Evolutionary conservation across 805 yeast species (phyloP).

Genomic region (Schwanniomyces yamadae): DNA sequence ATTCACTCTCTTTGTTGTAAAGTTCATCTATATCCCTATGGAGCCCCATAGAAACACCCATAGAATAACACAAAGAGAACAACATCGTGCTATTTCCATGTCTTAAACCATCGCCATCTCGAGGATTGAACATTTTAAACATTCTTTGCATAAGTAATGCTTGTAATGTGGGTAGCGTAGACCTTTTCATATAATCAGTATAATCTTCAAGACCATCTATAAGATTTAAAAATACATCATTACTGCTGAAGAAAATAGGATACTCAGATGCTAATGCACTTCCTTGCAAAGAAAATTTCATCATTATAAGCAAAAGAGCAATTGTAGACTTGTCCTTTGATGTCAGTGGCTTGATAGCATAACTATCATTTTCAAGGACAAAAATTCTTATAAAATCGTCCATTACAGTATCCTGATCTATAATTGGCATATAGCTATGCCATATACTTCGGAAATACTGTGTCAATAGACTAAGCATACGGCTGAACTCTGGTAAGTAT

Average conservation of each 20-base stretch:
- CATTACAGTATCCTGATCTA: not conserved
- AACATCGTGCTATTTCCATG: not conserved
- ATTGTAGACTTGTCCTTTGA: not conserved
- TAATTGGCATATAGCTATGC: conserved; percentile 1
- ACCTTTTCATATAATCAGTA: not conserved
- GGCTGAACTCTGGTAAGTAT: not conserved
- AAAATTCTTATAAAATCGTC: conserved; percentile 1
- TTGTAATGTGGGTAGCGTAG: conserved; percentile 3
- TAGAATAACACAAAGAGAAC: conserved; percentile 3
- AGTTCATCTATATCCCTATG: conserved; percentile 5
- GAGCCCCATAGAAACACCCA: conserved; percentile 4
- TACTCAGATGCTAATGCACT: not conserved
- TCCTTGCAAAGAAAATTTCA: conserved; percentile 2
- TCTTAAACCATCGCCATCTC: conserved; percentile 2
- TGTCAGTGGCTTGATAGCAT: not conserved
- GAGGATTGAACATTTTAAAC: conserved; percentile 1
- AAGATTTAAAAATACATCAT: not conserved
- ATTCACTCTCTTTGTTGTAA: not conserved
- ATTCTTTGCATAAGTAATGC: conserved; percentile 1
- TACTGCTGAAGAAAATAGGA: not conserved
- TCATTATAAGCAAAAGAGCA: conserved; percentile 1
- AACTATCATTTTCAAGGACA: not conserved
- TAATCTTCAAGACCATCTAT: not conserved
- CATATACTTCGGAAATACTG: conserved; percentile 4
- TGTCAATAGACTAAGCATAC: not conserved